Evolutionary conservation across 2,329 filamentous ascomycete genomes (phyloP), one percentile per base, ranked within the genome.

Genomic region (Falciphora oryzae): DNA sequence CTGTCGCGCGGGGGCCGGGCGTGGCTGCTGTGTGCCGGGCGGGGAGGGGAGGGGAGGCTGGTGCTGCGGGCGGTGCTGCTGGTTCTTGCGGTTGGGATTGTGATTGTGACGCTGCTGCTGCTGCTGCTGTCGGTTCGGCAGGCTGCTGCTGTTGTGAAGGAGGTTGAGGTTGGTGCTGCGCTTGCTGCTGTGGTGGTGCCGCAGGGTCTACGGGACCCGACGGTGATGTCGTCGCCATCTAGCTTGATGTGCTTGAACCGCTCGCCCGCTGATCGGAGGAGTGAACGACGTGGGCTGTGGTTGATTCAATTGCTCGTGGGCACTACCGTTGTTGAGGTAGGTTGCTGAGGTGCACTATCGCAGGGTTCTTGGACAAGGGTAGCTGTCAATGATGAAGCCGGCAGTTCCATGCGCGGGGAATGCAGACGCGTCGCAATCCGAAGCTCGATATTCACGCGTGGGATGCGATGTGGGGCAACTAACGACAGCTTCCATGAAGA

Each of bases 1-100:
- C 80, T 32, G 76, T 70, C 2, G 86, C 86, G 68, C 86, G 84
- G 3, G 82, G 82, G 60, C 86, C 86, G 0, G 85, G 84, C 0
- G 80, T 76, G 58, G 75, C 73, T 38, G 79, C 72, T 14, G 76
- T 78, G 71, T 79, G 78, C 28, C 76, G 76, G 61, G 73, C 68
- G 0, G 79, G 80, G 1, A 80, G 74, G 28, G 77, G 77, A 28
- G 78, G 59, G n/a, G 59, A 61, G 10, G 59, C 25, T 31, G 65
- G n/a, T 32, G 61, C 44, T 58, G 61, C 27, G 32, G 61, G 57
- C 65, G 65, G 22, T 65, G 65, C 58, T 64, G 64, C 28, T 58
- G 65, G 14, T 63, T 28, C 44, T 60, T 50, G 11, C 32, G 53
- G n/a, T 44, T 32, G 29, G 5, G 57, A 53, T 25, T 61, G 13